Evolutionary conservation across 371 early-diverging fungal genomes (phyloP).

Genomic region (Mortierella sp.): DNA sequence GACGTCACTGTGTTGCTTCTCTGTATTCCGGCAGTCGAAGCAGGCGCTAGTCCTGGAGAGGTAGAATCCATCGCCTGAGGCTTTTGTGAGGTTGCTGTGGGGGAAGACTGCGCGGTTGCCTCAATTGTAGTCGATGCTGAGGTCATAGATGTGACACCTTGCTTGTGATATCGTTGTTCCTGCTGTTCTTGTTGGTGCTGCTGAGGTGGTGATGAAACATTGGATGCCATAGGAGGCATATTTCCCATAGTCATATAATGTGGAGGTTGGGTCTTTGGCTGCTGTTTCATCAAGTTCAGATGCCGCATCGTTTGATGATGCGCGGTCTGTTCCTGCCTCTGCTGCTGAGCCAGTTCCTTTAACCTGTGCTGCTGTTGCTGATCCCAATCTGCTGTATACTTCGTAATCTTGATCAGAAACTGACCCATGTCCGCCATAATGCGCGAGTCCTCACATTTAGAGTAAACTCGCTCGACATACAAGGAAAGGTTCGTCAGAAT

Average conservation of each 20-base stretch:
- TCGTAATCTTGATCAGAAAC: slow-evolving; percentile 49
- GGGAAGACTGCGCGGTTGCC: background rate
- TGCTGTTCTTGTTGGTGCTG: slow-evolving; percentile 1
- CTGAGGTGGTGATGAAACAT: slow-evolving; percentile 11
- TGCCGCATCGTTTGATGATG: slow-evolving; percentile 20
- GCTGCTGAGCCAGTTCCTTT: slow-evolving; percentile 23
- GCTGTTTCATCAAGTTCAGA: slow-evolving; percentile 10
- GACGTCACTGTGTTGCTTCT: slow-evolving; percentile 14
- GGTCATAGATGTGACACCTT: slow-evolving; percentile 24
- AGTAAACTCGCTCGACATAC: slow-evolving; percentile 69
- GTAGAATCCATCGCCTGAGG: background rate
- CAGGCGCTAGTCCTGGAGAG: background rate
- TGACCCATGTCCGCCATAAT: slow-evolving; percentile 43
- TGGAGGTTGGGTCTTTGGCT: slow-evolving; percentile 3
- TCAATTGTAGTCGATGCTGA: slow-evolving; percentile 20
- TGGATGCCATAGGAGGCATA: slow-evolving; percentile 27
- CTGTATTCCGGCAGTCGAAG: background rate
- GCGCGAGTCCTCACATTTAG: slow-evolving; percentile 35
- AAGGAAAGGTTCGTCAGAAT: slow-evolving; percentile 67
- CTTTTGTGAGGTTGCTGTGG: background rate
- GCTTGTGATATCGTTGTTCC: slow-evolving; percentile 5
- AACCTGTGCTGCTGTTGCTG: slow-evolving; percentile 39
- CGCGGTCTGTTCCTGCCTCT: slow-evolving; percentile 20
- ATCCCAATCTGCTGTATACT: slow-evolving; percentile 55
- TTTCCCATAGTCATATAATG: slow-evolving; percentile 14